Evolutionary conservation across 1,284 basidiomycete genomes (phyloP).

Genomic region (Macrocystidia cucumis): DNA sequence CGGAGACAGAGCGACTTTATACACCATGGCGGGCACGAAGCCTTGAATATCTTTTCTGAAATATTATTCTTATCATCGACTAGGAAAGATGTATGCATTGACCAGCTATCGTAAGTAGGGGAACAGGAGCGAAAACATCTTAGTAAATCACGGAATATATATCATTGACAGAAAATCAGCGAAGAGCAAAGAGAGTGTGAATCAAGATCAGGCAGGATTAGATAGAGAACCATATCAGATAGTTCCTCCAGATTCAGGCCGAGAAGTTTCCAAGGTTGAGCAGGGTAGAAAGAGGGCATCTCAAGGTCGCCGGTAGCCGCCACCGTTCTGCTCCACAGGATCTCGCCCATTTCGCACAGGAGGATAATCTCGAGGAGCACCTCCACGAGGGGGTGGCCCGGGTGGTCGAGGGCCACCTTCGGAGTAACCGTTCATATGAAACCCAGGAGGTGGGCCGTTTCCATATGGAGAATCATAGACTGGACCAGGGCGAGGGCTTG

Average conservation of each 20-base stretch:
- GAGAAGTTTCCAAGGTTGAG: too few relatives aligned
- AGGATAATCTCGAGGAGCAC: slow-evolving; percentile 48
- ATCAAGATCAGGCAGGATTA: too few relatives aligned
- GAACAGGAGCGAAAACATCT: too few relatives aligned
- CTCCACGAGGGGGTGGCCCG: slow-evolving; percentile 21
- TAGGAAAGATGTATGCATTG: slow-evolving; percentile 4
- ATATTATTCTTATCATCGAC: slow-evolving; percentile 1
- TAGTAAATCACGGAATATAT: too few relatives aligned
- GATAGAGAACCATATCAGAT: too few relatives aligned
- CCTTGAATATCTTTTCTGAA: slow-evolving; percentile 6
- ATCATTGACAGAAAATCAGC: too few relatives aligned
- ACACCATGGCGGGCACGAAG: slow-evolving; percentile 29
- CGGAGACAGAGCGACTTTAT: slow-evolving; percentile 40
- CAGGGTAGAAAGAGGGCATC: too few relatives aligned
- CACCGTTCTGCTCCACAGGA: slow-evolving; percentile 20
- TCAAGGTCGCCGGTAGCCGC: slow-evolving; percentile 27
- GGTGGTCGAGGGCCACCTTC: slow-evolving; percentile 32
- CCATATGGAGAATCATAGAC: slow-evolving; percentile 44
- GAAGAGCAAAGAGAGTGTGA: too few relatives aligned
- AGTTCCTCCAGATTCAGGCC: too few relatives aligned
- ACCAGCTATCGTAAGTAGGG: neutral
- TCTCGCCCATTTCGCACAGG: slow-evolving; percentile 50
- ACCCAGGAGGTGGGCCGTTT: slow-evolving; percentile 22
- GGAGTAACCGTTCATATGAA: slow-evolving; percentile 41
- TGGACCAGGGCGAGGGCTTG: slow-evolving; percentile 37